Base-by-base conservation (phyloP, 768 basidiomycete genomes). In the Lactarius hatsudake region DNA sequence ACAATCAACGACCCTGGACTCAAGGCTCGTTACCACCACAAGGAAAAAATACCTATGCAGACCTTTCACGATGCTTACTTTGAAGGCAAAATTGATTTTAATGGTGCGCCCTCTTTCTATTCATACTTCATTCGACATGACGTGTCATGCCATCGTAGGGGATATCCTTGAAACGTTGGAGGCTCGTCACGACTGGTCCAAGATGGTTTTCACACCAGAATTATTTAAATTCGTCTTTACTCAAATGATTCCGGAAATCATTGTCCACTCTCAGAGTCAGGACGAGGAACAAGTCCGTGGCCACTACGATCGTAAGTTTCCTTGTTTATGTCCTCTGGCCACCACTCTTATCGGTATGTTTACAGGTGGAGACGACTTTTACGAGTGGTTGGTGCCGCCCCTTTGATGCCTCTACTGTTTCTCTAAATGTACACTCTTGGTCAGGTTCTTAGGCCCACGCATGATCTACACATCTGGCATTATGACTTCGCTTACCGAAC, bases 381-480 rank as follows among this genome's bases (percentile, higher is more conserved):
- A 98, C 76, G 84, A 82, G 72, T 97, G 96, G 94, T 87, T 66
- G 17, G 76, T 73, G 6, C 9, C 45, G 28, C 56, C 63, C 34
- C 23, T 62, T 3, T 23, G 36, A 23, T 59, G 66, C 60, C 28
- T 51, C n/a, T 1, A 2, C 8, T 1, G 42, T 7, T 28, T 18
- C 20, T 23, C 60, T 45, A 20, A 43, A 65, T 17, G 64, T 59
- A 60, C 20, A 30, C 36, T 26, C 5, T 63, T 54, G 8, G 13
- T 1, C 69, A 90, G 90, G 91, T 96, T 96, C 86, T 84, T 97
- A 53, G 94, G 94, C 12, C 91, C 92, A 6, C 90, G 93, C 68
- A 97, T 97, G 96, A 87, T 99, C 75, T 99, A 98, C 78, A 99
- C 97, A 13, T 96, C 93, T 32, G 97, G 97, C 70, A 82, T 99